These are phyloP conservation scores for Thielaviopsis punctulata DNA, from an alignment of 2,329 filamentous ascomycete genomes.

Conservation along the genomic window DNA sequence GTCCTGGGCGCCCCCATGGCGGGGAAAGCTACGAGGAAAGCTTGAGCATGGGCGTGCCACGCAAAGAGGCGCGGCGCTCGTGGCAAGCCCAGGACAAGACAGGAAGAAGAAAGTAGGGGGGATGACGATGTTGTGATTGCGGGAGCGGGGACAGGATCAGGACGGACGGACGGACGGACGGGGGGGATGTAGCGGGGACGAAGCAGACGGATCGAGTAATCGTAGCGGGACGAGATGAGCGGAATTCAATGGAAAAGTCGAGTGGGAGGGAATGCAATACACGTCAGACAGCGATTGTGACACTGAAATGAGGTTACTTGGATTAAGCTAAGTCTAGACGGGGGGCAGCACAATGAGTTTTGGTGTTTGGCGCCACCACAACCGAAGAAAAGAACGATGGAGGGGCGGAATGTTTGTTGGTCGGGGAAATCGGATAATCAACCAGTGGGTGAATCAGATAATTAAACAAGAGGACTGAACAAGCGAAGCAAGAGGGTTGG, in stretches of 20 bases:
- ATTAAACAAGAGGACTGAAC: too few relatives aligned
- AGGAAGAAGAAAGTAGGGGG: neutral
- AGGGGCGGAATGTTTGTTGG: too few relatives aligned
- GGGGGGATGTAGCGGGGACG: constrained; percentile 11
- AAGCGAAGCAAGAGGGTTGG: too few relatives aligned
- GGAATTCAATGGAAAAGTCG: neutral
- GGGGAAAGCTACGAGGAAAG: constrained; percentile 13
- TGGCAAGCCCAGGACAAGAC: neutral
- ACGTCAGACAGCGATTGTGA: neutral
- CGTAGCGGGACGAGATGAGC: neutral
- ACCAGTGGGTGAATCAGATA: too few relatives aligned
- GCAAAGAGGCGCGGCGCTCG: constrained; percentile 9
- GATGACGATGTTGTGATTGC: too few relatives aligned
- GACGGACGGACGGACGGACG: neutral
- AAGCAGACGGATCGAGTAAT: neutral
- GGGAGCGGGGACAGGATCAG: neutral
- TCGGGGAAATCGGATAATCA: too few relatives aligned
- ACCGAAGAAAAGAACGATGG: neutral
- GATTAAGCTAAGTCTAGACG: neutral
- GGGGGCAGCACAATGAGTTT: too few relatives aligned
- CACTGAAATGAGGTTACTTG: neutral
- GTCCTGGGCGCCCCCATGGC: constrained; percentile 15
- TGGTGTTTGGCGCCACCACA: too few relatives aligned
- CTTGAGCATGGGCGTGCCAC: constrained; percentile 9
- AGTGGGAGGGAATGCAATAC: neutral